Evolutionary conservation across 768 basidiomycete genomes (phyloP).

Genomic region (Inosperma sp.): DNA sequence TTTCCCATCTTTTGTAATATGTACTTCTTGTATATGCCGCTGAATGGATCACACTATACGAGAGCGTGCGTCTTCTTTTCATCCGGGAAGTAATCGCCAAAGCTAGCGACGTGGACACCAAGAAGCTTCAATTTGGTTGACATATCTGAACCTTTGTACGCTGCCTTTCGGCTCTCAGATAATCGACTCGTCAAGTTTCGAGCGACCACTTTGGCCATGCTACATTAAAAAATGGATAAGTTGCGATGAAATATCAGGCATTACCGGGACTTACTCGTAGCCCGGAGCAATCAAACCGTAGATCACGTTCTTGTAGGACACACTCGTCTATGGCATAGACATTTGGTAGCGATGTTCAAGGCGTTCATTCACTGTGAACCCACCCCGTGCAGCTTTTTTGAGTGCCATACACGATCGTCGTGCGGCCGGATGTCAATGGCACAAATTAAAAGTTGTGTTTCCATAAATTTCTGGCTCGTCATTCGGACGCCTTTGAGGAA

Average conservation of each 20-base stretch:
- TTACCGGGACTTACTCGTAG: slow-evolving; percentile 29
- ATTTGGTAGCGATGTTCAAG: slow-evolving; percentile 53
- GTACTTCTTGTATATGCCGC: slow-evolving; percentile 71
- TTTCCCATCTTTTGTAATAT: slow-evolving; percentile 70
- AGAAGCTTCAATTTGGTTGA: slow-evolving; percentile 24
- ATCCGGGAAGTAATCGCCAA: slow-evolving; percentile 72
- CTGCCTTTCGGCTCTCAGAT: background rate
- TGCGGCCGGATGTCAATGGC: slow-evolving; percentile 69
- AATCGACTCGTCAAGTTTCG: slow-evolving; percentile 55
- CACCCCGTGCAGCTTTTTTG: slow-evolving; percentile 43
- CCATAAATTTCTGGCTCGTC: background rate
- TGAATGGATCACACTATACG: slow-evolving; percentile 68
- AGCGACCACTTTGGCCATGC: slow-evolving; percentile 71
- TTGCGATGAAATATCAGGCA: background rate
- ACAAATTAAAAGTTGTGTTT: slow-evolving; percentile 52
- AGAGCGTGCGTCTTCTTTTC: slow-evolving; percentile 35
- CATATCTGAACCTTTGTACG: slow-evolving; percentile 3
- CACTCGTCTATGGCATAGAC: slow-evolving; percentile 78
- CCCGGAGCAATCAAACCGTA: slow-evolving; percentile 75
- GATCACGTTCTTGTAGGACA: slow-evolving; percentile 60
- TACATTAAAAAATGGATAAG: background rate
- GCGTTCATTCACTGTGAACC: slow-evolving; percentile 54
- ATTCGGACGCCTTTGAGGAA: background rate
- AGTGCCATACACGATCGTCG: slow-evolving; percentile 57
- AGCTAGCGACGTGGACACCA: slow-evolving; percentile 54